Percentiles rank a stretch among this genome's conserved stretches.
phyloP scores from a whole-genome alignment of 441 rosid species.

The Gossypium gossypioides region DNA sequence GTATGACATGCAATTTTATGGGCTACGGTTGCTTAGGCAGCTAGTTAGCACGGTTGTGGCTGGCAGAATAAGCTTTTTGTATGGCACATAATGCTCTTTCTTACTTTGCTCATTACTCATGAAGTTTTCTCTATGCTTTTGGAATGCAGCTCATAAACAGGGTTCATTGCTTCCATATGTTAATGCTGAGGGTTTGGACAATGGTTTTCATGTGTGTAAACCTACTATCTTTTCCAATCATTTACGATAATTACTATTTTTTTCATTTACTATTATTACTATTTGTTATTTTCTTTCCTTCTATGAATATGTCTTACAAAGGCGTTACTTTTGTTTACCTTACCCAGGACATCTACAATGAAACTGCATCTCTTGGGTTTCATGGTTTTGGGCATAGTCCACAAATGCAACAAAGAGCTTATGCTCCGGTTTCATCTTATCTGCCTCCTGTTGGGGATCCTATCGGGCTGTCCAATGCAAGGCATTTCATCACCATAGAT shows the following conservation, averaged over 20 bases:
- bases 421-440: conserved; percentile 20
- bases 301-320: conserved; percentile 10
- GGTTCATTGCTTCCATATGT: conserved; percentile 23
- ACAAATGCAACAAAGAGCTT: conserved; percentile 26
- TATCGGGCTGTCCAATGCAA: conserved; percentile 29
- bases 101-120: conserved; percentile 12
- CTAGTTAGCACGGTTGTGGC: background rate
- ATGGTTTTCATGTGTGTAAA: conserved; percentile 35
- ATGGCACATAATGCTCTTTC: background rate
- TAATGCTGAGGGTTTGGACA: conserved; percentile 31
- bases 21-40: background rate
- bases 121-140: conserved; percentile 21
- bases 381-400: conserved; percentile 31
- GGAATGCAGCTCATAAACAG: conserved; percentile 32
- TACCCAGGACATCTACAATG: conserved; percentile 30
- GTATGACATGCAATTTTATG: background rate
- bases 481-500: conserved; percentile 22
- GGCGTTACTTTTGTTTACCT: conserved; percentile 9
- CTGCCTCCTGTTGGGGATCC: conserved; percentile 21
- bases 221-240: conserved; percentile 8
- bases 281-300: background rate
- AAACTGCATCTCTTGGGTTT: conserved; percentile 26
- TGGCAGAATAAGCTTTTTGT: conserved; percentile 3
- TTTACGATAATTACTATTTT: background rate
- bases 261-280: background rate